Base-by-base conservation (phyloP, 2,329 filamentous ascomycete genomes). In the Neofusicoccum sp. region DNA sequence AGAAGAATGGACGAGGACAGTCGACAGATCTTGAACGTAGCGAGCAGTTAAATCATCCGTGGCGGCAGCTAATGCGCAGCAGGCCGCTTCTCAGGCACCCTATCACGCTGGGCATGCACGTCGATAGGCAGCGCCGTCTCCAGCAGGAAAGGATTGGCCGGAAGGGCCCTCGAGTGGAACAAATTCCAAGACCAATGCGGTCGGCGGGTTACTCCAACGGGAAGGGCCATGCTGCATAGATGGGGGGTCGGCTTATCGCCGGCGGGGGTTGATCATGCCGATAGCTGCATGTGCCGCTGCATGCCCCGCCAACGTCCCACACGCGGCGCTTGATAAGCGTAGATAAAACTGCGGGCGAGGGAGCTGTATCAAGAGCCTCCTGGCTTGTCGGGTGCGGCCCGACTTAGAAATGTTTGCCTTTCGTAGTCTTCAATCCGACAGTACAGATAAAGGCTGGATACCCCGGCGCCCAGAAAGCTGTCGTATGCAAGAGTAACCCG, bases 181-280 rank as follows among this genome's bases (percentile, higher is more conserved):
- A 56, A 29, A 14, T 16, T 39, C n/a, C 36, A 39, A 22, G 9
- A 6, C 8, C 49, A n/a, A 52, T 3, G 49, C n/a, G 29, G 33
- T 52, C n/a, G 9, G 8, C 52, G 52, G 37, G 4, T 34, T 58
- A 33, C 54, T 45, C 41, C 54, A 58, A 45, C 36, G 28, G 54
- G 54, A 58, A 58, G 54, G 29, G 54, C 29, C 39, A 22, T n/a
- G 52, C 52, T 29, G 50, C 36, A 28, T 56, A 47, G 39, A 45
- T 45, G 54, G 54, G 54, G 54, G 22, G 14, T 47, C 54, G 54
- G 54, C 54, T 58, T 58, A 58, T 58, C 54, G 29, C 31, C 54
- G 54, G 54, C 54, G 41, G 54, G 31, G 31, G 41, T 41, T 45
- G 39, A 45, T 36, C 29, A 45, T 45, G 54, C 54, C 54, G 54